Evolutionary conservation across 805 yeast species (phyloP).

Genomic region (Ogataea pignaliae): DNA sequence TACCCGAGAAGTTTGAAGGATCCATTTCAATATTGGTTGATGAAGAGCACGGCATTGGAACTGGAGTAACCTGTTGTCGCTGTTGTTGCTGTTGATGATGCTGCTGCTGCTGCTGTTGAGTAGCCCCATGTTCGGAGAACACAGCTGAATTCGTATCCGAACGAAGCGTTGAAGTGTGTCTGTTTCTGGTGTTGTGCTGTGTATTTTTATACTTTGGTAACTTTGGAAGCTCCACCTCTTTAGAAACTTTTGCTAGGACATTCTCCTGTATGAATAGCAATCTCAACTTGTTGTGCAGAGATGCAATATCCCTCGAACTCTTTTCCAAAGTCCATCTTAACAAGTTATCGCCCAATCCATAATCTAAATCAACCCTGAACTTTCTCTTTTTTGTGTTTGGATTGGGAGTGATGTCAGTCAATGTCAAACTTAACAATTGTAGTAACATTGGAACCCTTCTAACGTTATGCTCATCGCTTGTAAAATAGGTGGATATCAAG

Average conservation of each 20-base stretch:
- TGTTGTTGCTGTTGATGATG: background rate
- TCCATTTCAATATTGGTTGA: constrained; percentile 3
- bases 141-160: no score
- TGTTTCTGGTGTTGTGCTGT: background rate
- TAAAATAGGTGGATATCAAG: constrained; percentile 67
- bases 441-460: constrained; percentile 80
- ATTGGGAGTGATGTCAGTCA: constrained; percentile 46
- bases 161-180: no score
- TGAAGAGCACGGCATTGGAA: background rate
- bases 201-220: constrained; percentile 31
- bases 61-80: background rate
- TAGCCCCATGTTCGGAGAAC: no score
- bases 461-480: constrained; percentile 70
- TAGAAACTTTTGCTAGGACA: constrained; percentile 18
- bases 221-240: constrained; percentile 32
- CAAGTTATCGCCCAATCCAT: constrained; percentile 79
- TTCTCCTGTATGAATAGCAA: constrained; percentile 44
- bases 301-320: constrained; percentile 66
- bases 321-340: constrained; percentile 77
- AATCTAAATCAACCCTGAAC: constrained; percentile 73
- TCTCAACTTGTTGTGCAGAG: constrained; percentile 65
- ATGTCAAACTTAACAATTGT: constrained; percentile 63
- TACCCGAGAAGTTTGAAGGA: background rate
- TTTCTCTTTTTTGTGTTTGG: constrained; percentile 37
- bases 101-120: no score